Evolutionary conservation across 1,139 yeast genomes (phyloP).

Genomic region (Protomyces arabidopsidicola): DNA sequence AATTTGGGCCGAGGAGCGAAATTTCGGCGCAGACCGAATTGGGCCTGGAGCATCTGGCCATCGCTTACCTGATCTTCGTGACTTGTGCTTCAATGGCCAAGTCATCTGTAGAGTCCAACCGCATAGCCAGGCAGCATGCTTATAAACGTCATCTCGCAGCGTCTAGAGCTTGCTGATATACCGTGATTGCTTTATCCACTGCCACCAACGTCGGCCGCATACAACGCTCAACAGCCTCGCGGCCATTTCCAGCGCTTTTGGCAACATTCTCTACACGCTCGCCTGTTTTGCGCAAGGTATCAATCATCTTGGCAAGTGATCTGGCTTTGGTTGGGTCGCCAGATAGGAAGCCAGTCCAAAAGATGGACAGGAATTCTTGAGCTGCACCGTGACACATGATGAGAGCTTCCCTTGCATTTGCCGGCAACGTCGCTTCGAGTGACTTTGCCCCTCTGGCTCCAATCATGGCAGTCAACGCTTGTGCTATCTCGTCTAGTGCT

Average conservation of each 20-base stretch:
- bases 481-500: constrained; percentile 17
- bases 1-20: not conserved
- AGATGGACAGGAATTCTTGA: constrained; percentile 64
- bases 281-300: constrained; percentile 48
- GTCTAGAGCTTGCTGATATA: constrained; percentile 39
- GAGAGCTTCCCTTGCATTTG: constrained; percentile 16
- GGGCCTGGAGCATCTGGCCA: no score
- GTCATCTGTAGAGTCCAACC: not conserved
- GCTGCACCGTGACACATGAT: constrained; percentile 53
- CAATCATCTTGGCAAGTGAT: constrained; percentile 34
- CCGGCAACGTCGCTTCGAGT: constrained; percentile 13
- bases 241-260: constrained; percentile 27
- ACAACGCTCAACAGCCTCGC: constrained; percentile 4
- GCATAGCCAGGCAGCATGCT: not conserved
- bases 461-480: constrained; percentile 1
- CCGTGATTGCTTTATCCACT: constrained; percentile 42
- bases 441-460: constrained; percentile 1
- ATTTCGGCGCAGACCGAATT: not conserved
- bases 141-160: not conserved
- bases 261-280: constrained; percentile 45
- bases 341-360: constrained; percentile 60
- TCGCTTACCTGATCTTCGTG: no score
- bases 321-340: constrained; percentile 44
- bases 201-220: constrained; percentile 44
- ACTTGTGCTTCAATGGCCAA: no score